These are phyloP conservation scores for Botrytis squamosa DNA, from an alignment of 2,329 filamentous ascomycete genomes.

Conservation along the genomic window DNA sequence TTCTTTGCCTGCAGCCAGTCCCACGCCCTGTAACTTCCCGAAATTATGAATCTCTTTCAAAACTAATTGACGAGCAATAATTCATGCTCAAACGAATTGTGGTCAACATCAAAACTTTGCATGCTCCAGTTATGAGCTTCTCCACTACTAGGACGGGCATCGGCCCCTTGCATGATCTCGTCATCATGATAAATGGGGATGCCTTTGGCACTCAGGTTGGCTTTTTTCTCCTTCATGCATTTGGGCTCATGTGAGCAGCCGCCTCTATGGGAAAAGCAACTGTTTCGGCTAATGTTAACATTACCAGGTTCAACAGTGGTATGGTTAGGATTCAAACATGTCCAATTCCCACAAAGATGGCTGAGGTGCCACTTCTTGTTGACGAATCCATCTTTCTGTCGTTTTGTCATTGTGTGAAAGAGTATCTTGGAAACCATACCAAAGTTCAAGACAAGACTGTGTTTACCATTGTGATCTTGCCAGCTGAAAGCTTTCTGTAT, in stretches of 20 bases:
- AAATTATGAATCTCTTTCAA: not conserved
- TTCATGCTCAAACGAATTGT: not conserved
- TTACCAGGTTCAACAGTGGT: conserved; percentile 33
- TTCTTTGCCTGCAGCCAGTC: not conserved
- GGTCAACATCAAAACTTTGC: not conserved
- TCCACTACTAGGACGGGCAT: not conserved
- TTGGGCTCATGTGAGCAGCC: conserved; percentile 33
- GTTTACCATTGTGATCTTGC: conserved; percentile 20
- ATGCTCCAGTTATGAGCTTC: not conserved
- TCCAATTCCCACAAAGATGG: conserved; percentile 40
- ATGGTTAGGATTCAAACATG: conserved; percentile 37
- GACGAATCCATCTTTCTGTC: conserved; percentile 36
- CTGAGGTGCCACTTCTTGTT: conserved; percentile 36
- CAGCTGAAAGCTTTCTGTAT: conserved; percentile 29
- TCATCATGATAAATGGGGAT: not conserved
- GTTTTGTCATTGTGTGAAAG: conserved; percentile 27
- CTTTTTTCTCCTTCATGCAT: conserved; percentile 35
- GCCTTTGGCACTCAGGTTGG: conserved; percentile 29
- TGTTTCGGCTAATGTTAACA: conserved; percentile 34
- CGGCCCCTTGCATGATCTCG: not conserved
- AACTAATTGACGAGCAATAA: not conserved
- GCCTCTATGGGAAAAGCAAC: conserved; percentile 33
- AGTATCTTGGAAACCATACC: conserved; percentile 33
- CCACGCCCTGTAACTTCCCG: not conserved
- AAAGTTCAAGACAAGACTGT: conserved; percentile 32